Percentiles rank a stretch among this genome's conserved stretches.
Conservation (phyloP, 2,329 filamentous ascomycete genomes). For the Endothia cerciana region DNA sequence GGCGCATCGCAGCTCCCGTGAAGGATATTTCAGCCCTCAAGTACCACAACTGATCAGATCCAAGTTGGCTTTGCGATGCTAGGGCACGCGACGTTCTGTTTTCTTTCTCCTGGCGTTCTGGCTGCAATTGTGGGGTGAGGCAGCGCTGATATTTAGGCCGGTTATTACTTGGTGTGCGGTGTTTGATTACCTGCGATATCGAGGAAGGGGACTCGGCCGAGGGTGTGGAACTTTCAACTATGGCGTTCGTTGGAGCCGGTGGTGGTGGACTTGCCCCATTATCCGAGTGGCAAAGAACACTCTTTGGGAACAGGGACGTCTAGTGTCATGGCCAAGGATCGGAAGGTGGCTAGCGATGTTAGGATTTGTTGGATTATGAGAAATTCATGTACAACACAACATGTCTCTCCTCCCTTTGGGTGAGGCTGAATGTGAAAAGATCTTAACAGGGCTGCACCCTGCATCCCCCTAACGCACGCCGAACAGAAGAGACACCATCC, state of each 20-base stretch:
- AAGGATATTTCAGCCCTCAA: neutral
- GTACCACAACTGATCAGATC: neutral
- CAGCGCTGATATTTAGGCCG: neutral
- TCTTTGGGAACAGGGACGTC: neutral
- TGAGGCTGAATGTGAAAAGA: neutral
- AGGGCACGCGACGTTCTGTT: neutral
- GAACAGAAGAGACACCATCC: neutral
- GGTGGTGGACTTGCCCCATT: neutral
- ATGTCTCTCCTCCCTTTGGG: neutral
- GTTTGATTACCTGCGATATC: neutral
- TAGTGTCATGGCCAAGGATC: neutral
- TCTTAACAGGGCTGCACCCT: neutral
- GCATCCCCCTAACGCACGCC: neutral
- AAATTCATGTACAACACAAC: neutral
- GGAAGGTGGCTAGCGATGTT: neutral
- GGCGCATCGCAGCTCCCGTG: neutral
- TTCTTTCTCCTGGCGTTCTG: neutral
- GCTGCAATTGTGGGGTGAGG: neutral
- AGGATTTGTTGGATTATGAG: neutral
- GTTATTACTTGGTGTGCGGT: neutral
- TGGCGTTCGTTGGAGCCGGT: no score
- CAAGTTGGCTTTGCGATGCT: neutral
- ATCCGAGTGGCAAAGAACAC: neutral
- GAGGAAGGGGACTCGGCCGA: neutral
- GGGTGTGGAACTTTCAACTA: no score